These are phyloP conservation scores for Helotiales sp. DNA, from an alignment of 2,329 filamentous ascomycete species.

Conservation along the genomic window DNA sequence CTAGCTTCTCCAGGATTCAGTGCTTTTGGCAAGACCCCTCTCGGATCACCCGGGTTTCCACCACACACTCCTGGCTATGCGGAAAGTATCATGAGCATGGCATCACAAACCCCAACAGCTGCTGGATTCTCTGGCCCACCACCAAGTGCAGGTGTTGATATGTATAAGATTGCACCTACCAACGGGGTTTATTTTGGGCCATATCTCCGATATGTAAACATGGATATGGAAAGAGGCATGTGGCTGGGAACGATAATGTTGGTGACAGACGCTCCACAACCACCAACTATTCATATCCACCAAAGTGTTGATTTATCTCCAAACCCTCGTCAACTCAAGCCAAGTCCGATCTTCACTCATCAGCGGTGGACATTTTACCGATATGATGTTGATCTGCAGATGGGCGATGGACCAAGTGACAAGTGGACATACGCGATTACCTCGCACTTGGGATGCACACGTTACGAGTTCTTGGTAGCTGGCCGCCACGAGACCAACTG, in stretches of 20 bases:
- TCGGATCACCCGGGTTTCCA: slow-evolving; percentile 82
- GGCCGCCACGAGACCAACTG: slow-evolving; percentile 89
- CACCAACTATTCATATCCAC: slow-evolving; percentile 95
- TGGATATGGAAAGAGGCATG: slow-evolving; percentile 88
- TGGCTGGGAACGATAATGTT: slow-evolving; percentile 96
- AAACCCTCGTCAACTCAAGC: slow-evolving; percentile 85
- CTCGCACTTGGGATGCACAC: slow-evolving; percentile 94
- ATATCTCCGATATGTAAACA: slow-evolving; percentile 93
- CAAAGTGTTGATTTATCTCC: slow-evolving; percentile 88
- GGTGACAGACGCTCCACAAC: slow-evolving; percentile 87
- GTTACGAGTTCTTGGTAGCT: slow-evolving; percentile 95
- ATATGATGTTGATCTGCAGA: slow-evolving; percentile 87
- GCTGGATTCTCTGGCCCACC: slow-evolving; percentile 90
- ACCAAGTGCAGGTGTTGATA: slow-evolving; percentile 84
- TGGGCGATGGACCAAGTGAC: slow-evolving; percentile 80
- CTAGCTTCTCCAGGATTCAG: slow-evolving; percentile 68
- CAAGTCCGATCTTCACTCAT: slow-evolving; percentile 83
- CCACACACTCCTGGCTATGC: slow-evolving; percentile 85
- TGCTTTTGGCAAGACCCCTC: slow-evolving; percentile 61
- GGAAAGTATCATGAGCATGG: slow-evolving; percentile 83
- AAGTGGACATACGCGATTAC: slow-evolving; percentile 99
- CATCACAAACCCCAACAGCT: slow-evolving; percentile 73
- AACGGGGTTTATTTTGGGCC: slow-evolving; percentile 99
- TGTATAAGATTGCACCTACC: slow-evolving; percentile 91
- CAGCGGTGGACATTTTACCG: slow-evolving; percentile 96